Percentiles rank a stretch among this genome's conserved stretches.
Conservation (phyloP, 805 yeast genomes). For the Saccharomyces eubayanus region DNA sequence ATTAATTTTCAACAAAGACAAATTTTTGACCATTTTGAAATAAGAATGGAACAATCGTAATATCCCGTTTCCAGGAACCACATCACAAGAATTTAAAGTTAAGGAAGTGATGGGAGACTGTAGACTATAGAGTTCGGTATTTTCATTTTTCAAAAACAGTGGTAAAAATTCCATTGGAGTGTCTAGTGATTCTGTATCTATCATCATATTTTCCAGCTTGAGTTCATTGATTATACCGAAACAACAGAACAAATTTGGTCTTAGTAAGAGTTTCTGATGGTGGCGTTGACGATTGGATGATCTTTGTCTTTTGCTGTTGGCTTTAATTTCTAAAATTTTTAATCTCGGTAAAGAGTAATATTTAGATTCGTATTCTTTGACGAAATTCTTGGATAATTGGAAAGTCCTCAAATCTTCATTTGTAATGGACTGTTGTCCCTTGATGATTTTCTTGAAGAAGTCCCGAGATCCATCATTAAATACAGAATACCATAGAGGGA, state of each 20-base stretch:
- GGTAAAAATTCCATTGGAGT: constrained; percentile 31
- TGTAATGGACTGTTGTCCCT: constrained; percentile 28
- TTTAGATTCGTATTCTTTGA: constrained; percentile 21
- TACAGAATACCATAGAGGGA: constrained; percentile 38
- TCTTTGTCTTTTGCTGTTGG: constrained; percentile 9
- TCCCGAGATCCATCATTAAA: constrained; percentile 29
- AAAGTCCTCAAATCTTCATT: constrained; percentile 26
- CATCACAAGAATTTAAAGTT: constrained; percentile 29
- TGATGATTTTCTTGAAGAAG: constrained; percentile 27
- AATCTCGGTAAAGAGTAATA: constrained; percentile 24
- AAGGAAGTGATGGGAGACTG: constrained; percentile 33
- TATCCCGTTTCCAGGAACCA: constrained; percentile 34
- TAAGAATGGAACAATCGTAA: constrained; percentile 30
- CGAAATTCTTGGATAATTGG: constrained; percentile 23
- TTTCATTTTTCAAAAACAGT: constrained; percentile 17
- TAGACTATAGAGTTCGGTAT: constrained; percentile 17
- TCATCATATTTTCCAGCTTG: constrained; percentile 38
- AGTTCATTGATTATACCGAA: constrained; percentile 39
- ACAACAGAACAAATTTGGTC: constrained; percentile 40
- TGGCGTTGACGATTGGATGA: not conserved
- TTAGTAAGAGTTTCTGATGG: constrained; percentile 17
- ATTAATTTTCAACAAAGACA: constrained; percentile 34
- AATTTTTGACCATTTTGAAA: constrained; percentile 34
- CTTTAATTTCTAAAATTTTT: constrained; percentile 22
- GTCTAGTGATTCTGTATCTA: constrained; percentile 36